phyloP scores from a whole-genome alignment of 768 basidiomycete species.

The Crucibulum laeve region DNA sequence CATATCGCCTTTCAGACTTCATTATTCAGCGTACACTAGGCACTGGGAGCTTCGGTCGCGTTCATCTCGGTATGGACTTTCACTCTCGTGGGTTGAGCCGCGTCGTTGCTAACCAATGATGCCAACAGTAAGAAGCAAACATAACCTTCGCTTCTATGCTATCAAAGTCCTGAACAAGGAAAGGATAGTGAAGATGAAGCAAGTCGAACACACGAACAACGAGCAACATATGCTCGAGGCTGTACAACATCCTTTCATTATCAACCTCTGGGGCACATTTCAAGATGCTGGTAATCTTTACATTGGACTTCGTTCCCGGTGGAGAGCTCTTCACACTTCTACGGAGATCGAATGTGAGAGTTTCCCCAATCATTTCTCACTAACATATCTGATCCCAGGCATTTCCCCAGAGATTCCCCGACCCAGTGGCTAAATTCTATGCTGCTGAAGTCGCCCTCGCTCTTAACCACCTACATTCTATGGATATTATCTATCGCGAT shows the following conservation, averaged over 20 bases:
- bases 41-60: conserved; percentile 97
- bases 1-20: conserved; percentile 73
- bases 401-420: conserved; percentile 75
- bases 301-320: conserved; percentile 96
- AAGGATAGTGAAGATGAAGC: conserved; percentile 87
- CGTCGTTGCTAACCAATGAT: conserved; percentile 7
- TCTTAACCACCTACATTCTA: conserved; percentile 80
- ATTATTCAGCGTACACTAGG: conserved; percentile 81
- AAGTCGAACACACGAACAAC: conserved; percentile 96
- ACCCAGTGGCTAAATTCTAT: conserved; percentile 97
- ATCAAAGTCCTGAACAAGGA: conserved; percentile 95
- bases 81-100: conserved; percentile 6
- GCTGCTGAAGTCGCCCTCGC: conserved; percentile 94
- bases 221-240: conserved; percentile 84
- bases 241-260: conserved; percentile 89
- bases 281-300: conserved; percentile 92
- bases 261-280: conserved; percentile 95
- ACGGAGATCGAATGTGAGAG: conserved; percentile 79
- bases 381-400: conserved; percentile 10
- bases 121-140: conserved; percentile 80
- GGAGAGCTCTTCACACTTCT: conserved; percentile 95
- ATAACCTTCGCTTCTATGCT: conserved; percentile 94
- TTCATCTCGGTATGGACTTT: conserved; percentile 68
- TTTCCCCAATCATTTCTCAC: conserved; percentile 8
- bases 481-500: conserved; percentile 94